A percentile compares a stretch with the other conserved stretches of the same genome.
Conservation (phyloP, 345 rosid genomes). For the Aurinia saxatilis region DNA sequence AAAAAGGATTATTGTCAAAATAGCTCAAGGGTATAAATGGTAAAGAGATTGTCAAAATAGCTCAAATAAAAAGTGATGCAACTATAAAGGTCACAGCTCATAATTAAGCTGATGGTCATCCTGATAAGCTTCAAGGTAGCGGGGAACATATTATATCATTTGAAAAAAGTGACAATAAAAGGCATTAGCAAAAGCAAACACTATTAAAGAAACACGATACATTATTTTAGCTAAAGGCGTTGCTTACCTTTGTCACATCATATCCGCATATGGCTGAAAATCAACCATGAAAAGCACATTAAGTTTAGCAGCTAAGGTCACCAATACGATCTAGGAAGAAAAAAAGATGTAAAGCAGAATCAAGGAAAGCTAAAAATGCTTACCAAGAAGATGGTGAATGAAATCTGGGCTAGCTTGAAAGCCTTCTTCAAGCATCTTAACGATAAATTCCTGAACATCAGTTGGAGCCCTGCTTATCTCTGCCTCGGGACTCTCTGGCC, state of each 20-base stretch:
- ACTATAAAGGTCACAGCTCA: slow-evolving; percentile 12
- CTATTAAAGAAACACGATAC: not conserved
- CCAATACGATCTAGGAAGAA: slow-evolving; percentile 7
- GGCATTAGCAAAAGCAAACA: slow-evolving; percentile 13
- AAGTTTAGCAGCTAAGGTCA: slow-evolving; percentile 16
- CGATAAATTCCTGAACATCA: slow-evolving; percentile 44
- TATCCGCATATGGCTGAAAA: slow-evolving; percentile 46
- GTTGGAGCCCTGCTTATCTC: slow-evolving; percentile 9
- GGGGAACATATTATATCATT: not conserved
- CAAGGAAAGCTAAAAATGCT: slow-evolving; percentile 10
- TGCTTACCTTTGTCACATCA: slow-evolving; percentile 41
- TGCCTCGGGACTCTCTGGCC: not conserved
- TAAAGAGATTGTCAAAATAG: not conserved
- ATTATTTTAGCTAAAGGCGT: not conserved
- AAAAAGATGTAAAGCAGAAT: not conserved
- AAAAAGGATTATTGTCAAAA: slow-evolving; percentile 1
- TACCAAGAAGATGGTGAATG: slow-evolving; percentile 47
- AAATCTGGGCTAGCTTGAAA: slow-evolving; percentile 42
- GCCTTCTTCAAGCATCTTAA: slow-evolving; percentile 47
- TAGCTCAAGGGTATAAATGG: slow-evolving; percentile 9
- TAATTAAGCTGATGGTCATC: slow-evolving; percentile 8
- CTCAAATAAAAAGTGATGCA: slow-evolving; percentile 20
- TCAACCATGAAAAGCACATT: slow-evolving; percentile 4
- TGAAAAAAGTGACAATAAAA: not conserved
- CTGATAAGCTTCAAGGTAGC: slow-evolving; percentile 1